Percentiles rank a stretch among this genome's conserved stretches.
Conservation (phyloP, 2,329 filamentous ascomycete genomes). For the Hyphodiscus sp. region DNA sequence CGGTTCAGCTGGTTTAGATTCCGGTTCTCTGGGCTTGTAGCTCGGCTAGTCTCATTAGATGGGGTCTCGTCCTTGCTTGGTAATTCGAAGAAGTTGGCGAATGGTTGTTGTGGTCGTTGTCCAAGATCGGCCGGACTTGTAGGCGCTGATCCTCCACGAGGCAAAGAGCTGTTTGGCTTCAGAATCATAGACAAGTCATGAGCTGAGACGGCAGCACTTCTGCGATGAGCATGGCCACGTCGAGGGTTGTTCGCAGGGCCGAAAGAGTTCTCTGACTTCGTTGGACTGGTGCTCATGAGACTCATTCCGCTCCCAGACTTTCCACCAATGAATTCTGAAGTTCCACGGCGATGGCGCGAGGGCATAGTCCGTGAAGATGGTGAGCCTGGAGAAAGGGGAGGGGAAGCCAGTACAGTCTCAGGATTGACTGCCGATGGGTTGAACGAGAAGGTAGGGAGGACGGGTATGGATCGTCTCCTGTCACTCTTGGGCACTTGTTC, state of each 20-base stretch:
- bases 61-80: background rate
- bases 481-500: slow-evolving; percentile 9
- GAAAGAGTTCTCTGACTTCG: slow-evolving; percentile 54
- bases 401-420: slow-evolving; percentile 14
- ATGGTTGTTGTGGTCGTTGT: slow-evolving; percentile 1
- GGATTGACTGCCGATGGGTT: slow-evolving; percentile 27
- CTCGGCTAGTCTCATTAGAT: slow-evolving; percentile 1
- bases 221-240: slow-evolving; percentile 71
- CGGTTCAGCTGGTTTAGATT: slow-evolving; percentile 35
- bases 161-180: slow-evolving; percentile 30
- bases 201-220: slow-evolving; percentile 69
- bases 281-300: slow-evolving; percentile 63
- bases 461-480: slow-evolving; percentile 17
- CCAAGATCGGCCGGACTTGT: slow-evolving; percentile 34
- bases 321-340: slow-evolving; percentile 81
- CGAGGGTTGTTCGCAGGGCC: slow-evolving; percentile 31
- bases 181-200: slow-evolving; percentile 72
- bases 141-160: slow-evolving; percentile 31
- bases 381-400: slow-evolving; percentile 41
- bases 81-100: slow-evolving; percentile 8
- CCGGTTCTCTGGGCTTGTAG: slow-evolving; percentile 8
- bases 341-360: slow-evolving; percentile 66
- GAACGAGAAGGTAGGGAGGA: slow-evolving; percentile 5
- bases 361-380: slow-evolving; percentile 31
- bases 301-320: slow-evolving; percentile 40